Evolutionary conservation across 2,329 filamentous ascomycete genomes (phyloP).

Genomic region (Pyrenochaeta sp.): DNA sequence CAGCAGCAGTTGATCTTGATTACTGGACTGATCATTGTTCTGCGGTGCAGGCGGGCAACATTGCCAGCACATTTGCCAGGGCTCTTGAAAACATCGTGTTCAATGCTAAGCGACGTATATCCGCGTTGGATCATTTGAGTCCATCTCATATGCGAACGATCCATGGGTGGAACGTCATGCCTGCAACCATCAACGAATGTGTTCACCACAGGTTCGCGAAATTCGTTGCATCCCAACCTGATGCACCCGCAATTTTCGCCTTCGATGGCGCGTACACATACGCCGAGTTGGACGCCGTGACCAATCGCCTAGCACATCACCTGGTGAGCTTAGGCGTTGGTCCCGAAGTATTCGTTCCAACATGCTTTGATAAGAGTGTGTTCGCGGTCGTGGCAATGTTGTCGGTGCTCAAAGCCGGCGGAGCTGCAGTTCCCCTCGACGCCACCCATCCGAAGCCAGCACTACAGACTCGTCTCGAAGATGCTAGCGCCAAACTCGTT

Average conservation of each 20-base stretch:
- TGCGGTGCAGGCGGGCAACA: conserved; percentile 38
- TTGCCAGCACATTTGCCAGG: conserved; percentile 39
- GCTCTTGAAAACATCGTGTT: conserved; percentile 48
- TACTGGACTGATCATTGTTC: conserved; percentile 46
- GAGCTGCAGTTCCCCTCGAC: conserved; percentile 47
- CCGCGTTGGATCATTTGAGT: conserved; percentile 49
- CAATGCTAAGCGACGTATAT: conserved; percentile 41
- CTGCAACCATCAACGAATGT: conserved; percentile 38
- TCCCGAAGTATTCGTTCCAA: conserved; percentile 43
- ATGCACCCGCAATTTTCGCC: conserved; percentile 39
- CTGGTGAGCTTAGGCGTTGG: conserved; percentile 40
- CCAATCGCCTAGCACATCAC: conserved; percentile 37
- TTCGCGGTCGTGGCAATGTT: conserved; percentile 49
- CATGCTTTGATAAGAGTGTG: conserved; percentile 49
- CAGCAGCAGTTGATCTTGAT: conserved; percentile 40
- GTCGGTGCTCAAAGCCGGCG: conserved; percentile 49
- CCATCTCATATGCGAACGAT: conserved; percentile 43
- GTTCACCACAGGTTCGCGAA: conserved; percentile 39
- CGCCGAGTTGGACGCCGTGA: conserved; percentile 32
- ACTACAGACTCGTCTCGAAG: conserved; percentile 49
- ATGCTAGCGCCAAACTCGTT: conserved; percentile 50
- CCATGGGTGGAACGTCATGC: conserved; percentile 41
- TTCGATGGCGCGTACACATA: conserved; percentile 46
- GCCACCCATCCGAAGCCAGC: conserved; percentile 41
- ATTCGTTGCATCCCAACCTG: conserved; percentile 32